Evolutionary conservation across 306 rosid species (phyloP), one percentile per base, ranked within the genome.

Genomic region (Datisca glomerata): DNA sequence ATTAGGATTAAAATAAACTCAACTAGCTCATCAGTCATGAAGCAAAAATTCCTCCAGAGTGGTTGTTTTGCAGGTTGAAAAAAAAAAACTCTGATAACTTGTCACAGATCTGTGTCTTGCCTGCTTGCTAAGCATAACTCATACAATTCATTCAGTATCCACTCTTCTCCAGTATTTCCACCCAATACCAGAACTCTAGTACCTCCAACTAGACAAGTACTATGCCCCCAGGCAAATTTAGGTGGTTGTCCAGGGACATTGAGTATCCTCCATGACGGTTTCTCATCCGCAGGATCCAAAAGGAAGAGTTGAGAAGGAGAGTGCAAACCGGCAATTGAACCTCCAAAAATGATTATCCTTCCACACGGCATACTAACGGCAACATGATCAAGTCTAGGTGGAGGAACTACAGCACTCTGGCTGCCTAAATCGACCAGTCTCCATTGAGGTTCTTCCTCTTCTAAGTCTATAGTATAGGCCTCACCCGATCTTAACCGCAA

Each of bases 301-400:
- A 91, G 85, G 71, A 84, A 91, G 21, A 84, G 80, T 56, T 89
- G 98, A 18, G 98, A 89, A 15, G 98, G 95, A 18, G 98, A 89
- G 64, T 89, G 98, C 56, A 89, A 85, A 54, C 98, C 98, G 0
- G 86, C 81, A 31, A 89, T 75, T 15, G 98, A 84, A 36, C 98
- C 95, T 23, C 98, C 98, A 18, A 84, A 89, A 41, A 83, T 71
- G 51, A 84, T 89, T 15, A 89, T 62, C 69, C 96, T 80, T 41
- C 98, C 98, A 64, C 98, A 91, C n/a, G 98, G 98, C 96, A 91
- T 84, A 73, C 86, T 91, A 39, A 91, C 78, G 10, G 98, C 94
- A 47, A 91, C 98, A 40, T 91, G 98, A 58, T 91, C 98, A 17
- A 91, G 68, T 51, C 98, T 71, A 10, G 96, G 93, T 41, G 96